Evolutionary conservation across 2,329 filamentous ascomycete species (phyloP), one percentile per base, ranked within the genome.

Genomic region (Claviceps africana): DNA sequence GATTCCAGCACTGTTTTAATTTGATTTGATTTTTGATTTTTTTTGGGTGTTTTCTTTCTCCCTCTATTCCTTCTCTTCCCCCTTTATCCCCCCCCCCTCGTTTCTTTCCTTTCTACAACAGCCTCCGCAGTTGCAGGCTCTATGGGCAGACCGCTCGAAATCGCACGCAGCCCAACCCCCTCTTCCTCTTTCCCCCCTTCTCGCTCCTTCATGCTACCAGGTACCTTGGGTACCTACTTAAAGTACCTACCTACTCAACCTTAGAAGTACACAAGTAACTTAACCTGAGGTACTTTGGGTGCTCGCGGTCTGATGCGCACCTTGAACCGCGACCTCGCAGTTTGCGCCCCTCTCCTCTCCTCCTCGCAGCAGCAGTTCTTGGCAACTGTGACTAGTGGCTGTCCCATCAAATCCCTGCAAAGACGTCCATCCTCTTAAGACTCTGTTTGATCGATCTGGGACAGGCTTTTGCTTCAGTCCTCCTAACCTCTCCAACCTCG

Each of bases 311-410:
- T 57, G 59, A 57, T 58, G 58, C 60, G 55, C 59, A 58, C 60
- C 56, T 57, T 17, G 35, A 40, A 51, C 44, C 33, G 52, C 25
- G 40, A 25, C 45, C 33, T 54, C 39, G 51, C 49, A 45, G 15
- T 48, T 51, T 51, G 48, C 45, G 48, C 52, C 48, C 48, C 45
- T 49, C 40, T 51, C 45, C 45, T 45, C 52, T 45, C 48, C 45
- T 49, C 40, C 15, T 37, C 44, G 30, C 39, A 25, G n/a, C n/a
- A 48, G 43, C 50, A 51, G 19, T 37, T 39, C 66, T 68, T 65
- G 66, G 64, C 66, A 62, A 61, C 63, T 62, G 62, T 66, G 65
- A 64, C 62, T 70, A 69, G 66, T 62, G 63, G 66, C 64, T 62
- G 62, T 64, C 65, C 63, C 62, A 28, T 45, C 40, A 40, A 51